Evolutionary conservation across 2,329 filamentous ascomycete species (phyloP).

Genomic region (Truncatella angustata): DNA sequence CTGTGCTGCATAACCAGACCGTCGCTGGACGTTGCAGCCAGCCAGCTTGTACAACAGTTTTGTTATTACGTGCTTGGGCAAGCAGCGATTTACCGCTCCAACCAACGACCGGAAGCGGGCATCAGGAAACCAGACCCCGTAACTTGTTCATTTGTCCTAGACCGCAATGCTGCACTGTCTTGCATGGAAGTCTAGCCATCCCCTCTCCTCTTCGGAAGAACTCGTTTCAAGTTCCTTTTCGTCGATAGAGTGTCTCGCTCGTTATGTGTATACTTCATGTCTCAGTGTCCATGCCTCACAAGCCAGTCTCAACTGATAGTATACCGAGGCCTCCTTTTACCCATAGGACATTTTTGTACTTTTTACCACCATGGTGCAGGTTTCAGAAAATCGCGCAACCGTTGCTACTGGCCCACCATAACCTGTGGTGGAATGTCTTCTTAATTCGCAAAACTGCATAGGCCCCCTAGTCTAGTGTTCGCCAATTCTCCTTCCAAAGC

Average conservation of each 20-base stretch:
- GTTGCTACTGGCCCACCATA: neutral
- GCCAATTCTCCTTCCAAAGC: too few species aligned
- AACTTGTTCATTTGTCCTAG: too few species aligned
- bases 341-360: neutral
- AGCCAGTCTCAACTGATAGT: neutral
- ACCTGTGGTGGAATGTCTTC: too few species aligned
- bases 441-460: too few species aligned
- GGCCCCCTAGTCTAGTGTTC: too few species aligned
- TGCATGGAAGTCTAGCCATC: too few species aligned
- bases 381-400: constrained; percentile 1
- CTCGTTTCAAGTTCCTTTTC: neutral
- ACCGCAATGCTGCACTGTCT: too few species aligned
- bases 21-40: neutral
- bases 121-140: too few species aligned
- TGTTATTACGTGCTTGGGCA: neutral
- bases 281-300: too few species aligned
- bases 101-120: too few species aligned
- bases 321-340: constrained; percentile 3
- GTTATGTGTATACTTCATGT: too few species aligned
- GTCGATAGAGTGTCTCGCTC: too few species aligned
- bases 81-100: neutral
- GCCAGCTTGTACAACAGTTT: neutral
- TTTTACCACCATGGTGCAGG: neutral
- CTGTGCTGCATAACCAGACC: neutral
- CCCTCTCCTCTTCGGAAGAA: neutral